Evolutionary conservation across 148 eudicot species (phyloP).

Genomic region (Rhododendron ovatum): DNA sequence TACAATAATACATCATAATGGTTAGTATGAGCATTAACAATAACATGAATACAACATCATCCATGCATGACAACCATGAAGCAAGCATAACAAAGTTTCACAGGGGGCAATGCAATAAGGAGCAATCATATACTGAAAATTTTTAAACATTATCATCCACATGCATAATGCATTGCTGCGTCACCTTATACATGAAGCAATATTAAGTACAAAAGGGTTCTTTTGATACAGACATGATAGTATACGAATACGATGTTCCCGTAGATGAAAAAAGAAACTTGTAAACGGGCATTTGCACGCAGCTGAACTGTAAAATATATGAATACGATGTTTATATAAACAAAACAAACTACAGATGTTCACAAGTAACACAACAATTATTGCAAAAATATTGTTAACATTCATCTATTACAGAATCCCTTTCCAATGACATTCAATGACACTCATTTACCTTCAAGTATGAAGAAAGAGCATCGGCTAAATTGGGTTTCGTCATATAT

Average conservation of each 20-base stretch:
- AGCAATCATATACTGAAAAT: background rate
- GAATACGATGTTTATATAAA: background rate
- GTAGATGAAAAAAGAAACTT: background rate
- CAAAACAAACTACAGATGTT: background rate
- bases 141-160: background rate
- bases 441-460: slow-evolving; percentile 38
- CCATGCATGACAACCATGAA: background rate
- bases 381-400: background rate
- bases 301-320: background rate
- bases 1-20: background rate
- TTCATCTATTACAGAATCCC: background rate
- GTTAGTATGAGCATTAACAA: background rate
- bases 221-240: background rate
- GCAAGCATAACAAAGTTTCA: background rate
- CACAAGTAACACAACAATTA: background rate
- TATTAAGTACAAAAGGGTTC: background rate
- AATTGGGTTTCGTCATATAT: slow-evolving; percentile 42
- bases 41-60: background rate
- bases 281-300: background rate
- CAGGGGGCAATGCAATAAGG: background rate
- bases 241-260: background rate
- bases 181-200: background rate
- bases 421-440: slow-evolving; percentile 1
- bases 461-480: slow-evolving; percentile 40
- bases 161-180: background rate